Percentiles rank a stretch among this genome's conserved stretches.
phyloP scores from a whole-genome alignment of 176 grass and related monocot genomes.

The Puya raimondii region DNA sequence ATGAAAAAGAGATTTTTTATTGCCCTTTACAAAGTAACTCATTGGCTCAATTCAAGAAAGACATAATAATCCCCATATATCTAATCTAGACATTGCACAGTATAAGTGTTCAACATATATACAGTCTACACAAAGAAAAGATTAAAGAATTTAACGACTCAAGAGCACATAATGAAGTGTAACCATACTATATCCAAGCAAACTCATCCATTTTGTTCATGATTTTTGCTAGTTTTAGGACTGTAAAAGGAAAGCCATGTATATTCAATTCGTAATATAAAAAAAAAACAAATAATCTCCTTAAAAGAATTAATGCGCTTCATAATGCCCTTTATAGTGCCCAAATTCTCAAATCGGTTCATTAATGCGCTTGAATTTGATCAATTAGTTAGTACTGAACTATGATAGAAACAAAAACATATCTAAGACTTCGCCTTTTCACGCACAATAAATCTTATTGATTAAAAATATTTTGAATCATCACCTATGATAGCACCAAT shows the following conservation, averaged over 20 bases:
- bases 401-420: neutral
- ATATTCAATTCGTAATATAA: neutral
- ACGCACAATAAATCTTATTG: conserved; percentile 5
- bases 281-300: neutral
- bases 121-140: neutral
- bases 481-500: conserved; percentile 99
- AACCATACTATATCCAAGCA: neutral
- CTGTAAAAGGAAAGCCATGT: neutral
- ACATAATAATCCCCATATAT: too few relatives aligned
- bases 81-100: too few relatives aligned
- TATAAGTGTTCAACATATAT: too few relatives aligned
- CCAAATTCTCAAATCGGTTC: neutral
- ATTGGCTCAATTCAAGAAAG: too few relatives aligned
- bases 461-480: conserved; percentile 7
- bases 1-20: too few relatives aligned
- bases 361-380: too few relatives aligned
- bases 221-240: neutral
- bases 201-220: neutral
- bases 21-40: too few relatives aligned
- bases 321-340: neutral
- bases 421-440: neutral
- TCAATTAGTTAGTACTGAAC: too few relatives aligned
- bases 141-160: neutral
- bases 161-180: neutral
- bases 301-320: neutral